Evolutionary conservation across 257 asterid genomes (phyloP), one percentile per base, ranked within the genome.

Genomic region (Gentiana dahurica): DNA sequence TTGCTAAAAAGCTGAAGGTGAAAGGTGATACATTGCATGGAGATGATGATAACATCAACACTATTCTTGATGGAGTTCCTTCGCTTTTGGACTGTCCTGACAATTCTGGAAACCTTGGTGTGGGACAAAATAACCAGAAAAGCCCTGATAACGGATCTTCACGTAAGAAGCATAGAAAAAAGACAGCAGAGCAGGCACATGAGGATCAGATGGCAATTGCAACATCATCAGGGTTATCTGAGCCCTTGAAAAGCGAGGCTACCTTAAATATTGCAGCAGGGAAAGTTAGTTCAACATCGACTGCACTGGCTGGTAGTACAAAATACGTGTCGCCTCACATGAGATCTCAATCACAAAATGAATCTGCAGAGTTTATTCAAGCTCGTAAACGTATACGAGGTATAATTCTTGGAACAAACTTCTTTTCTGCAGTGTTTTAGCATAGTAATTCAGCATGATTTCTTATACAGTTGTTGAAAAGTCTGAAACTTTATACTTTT

Each of bases 311-410:
- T 52, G 53, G 53, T 35, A 65, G 57, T 34, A 33, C 54, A 62
- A 83, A 72, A 65, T 91, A 85, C 66, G 71, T 81, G 50, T 85
- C 87, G 57, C 97, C 97, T 60, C 85, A 82, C 72, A 74, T 79
- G 49, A 76, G 98, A 72, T 75, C 83, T 46, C 64, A 12, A 41
- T 65, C 61, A 56, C 71, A 75, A 53, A 68, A 71, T 62, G 97
- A 81, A 64, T 87, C 94, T 12, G 78, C 73, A 56, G 94, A 87
- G 71, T 47, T 61, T 74, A 85, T 81, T 75, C 86, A 81, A 77
- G 70, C 77, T 55, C 94, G 88, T 49, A 82, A 73, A 75, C 73
- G 72, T 67, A 58, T 91, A 45, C 77, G 94, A 69, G 95, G 98
- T 83, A 72, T 50, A 66, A 38, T 53, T 48, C 55, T 66, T 58